Conservation (phyloP, 2,329 filamentous ascomycete genomes). For the Podosphaera leucotricha region DNA sequence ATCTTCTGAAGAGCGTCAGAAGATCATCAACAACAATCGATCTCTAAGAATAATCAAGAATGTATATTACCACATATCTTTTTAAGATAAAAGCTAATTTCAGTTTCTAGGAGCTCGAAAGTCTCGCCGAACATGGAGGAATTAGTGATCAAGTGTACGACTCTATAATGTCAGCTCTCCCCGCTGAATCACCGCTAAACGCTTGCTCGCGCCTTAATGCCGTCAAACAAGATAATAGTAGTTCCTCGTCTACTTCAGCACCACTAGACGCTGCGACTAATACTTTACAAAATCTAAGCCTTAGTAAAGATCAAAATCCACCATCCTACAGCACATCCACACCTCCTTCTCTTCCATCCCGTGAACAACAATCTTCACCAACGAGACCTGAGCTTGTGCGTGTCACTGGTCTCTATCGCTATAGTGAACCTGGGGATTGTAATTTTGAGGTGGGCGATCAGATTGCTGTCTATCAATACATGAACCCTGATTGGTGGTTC, state of each 20-base stretch:
- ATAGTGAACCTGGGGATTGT: constrained; percentile 64
- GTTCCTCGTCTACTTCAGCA: constrained; percentile 17
- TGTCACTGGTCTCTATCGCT: constrained; percentile 65
- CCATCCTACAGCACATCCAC: constrained; percentile 8
- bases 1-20: constrained; percentile 13
- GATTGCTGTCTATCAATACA: constrained; percentile 65
- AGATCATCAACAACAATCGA: constrained; percentile 15
- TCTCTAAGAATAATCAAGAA: constrained; percentile 17
- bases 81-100: constrained; percentile 4
- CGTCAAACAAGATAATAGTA: constrained; percentile 12
- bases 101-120: constrained; percentile 55
- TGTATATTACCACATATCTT: constrained; percentile 7
- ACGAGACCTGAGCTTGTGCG: constrained; percentile 35
- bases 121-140: constrained; percentile 59
- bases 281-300: constrained; percentile 7
- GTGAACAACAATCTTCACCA: constrained; percentile 14
- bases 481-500: constrained; percentile 96
- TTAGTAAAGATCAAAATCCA: constrained; percentile 5
- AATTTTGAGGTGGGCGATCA: constrained; percentile 59
- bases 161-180: constrained; percentile 50
- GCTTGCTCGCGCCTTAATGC: constrained; percentile 2
- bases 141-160: constrained; percentile 57
- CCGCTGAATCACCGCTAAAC: constrained; percentile 37
- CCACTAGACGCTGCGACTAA: constrained; percentile 8
- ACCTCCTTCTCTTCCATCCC: constrained; percentile 18